Evolutionary conservation across 495 filamentous ascomycete genomes (phyloP).

Genomic region (Penicillium ochrochloron): DNA sequence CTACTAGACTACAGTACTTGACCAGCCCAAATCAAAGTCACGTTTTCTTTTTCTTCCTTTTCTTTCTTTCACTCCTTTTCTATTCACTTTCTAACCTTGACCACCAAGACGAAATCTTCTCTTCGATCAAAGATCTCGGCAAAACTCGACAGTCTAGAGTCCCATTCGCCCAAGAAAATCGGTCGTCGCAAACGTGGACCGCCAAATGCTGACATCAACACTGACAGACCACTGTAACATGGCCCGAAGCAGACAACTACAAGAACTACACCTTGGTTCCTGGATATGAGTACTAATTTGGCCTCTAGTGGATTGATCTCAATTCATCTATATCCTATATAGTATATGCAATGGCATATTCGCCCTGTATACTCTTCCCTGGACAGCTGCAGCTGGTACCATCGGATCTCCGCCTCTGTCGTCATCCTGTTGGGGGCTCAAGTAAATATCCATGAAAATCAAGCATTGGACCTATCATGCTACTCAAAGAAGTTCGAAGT

Average conservation of each 20-base stretch:
- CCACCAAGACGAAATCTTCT: background rate
- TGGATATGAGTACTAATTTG: background rate
- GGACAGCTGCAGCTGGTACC: constrained; percentile 14
- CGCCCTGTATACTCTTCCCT: background rate
- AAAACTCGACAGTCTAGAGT: background rate
- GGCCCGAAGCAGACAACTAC: constrained; percentile 22
- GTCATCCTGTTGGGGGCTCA: constrained; percentile 28
- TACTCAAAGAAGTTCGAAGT: background rate
- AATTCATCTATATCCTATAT: background rate
- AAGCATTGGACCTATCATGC: constrained; percentile 6
- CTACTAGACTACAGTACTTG: background rate
- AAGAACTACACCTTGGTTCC: background rate
- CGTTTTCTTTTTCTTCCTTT: background rate
- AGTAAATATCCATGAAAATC: constrained; percentile 6
- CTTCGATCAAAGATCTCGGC: background rate
- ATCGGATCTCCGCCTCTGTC: constrained; percentile 30
- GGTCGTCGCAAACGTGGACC: background rate
- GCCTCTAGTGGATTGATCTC: background rate
- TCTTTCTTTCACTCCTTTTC: background rate
- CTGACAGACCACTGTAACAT: constrained; percentile 32
- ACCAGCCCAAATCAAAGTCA: background rate
- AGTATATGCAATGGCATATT: background rate
- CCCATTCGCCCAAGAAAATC: background rate
- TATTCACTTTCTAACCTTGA: background rate
- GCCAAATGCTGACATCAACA: constrained; percentile 37